These are phyloP conservation scores for Zhuliangozyma blackwelliae DNA, from an alignment of 1,139 yeast species.

Conservation along the genomic window DNA sequence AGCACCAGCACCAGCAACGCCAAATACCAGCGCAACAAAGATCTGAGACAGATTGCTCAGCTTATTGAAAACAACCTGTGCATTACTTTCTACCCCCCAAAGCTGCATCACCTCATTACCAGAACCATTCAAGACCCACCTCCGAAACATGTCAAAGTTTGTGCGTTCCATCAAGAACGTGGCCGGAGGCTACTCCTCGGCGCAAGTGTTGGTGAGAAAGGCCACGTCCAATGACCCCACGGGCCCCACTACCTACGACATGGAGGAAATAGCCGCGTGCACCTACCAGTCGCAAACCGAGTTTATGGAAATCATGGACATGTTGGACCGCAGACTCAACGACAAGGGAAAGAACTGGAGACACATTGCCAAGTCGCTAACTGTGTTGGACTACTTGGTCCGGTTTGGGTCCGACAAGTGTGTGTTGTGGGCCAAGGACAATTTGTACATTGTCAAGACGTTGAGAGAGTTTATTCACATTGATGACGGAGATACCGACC, in stretches of 20 bases:
- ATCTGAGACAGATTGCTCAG: too few relatives aligned
- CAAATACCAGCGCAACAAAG: too few relatives aligned
- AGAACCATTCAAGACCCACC: too few relatives aligned
- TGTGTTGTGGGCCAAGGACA: constrained; percentile 91
- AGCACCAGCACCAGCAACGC: too few relatives aligned
- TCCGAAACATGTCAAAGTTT: constrained; percentile 60
- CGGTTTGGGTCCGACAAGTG: constrained; percentile 88
- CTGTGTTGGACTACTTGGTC: constrained; percentile 83
- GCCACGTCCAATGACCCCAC: constrained; percentile 89
- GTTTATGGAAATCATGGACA: constrained; percentile 89
- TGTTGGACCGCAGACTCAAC: constrained; percentile 87
- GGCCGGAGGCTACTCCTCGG: constrained; percentile 84
- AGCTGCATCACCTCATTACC: too few relatives aligned
- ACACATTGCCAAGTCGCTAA: constrained; percentile 87
- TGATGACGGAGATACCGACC: constrained; percentile 79
- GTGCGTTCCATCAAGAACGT: constrained; percentile 90
- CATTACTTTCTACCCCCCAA: too few relatives aligned
- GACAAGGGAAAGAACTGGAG: constrained; percentile 99
- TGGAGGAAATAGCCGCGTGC: constrained; percentile 79
- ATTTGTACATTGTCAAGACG: constrained; percentile 84
- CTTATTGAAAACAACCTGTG: too few relatives aligned
- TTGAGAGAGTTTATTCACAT: constrained; percentile 83
- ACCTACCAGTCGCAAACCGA: constrained; percentile 73
- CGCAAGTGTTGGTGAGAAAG: constrained; percentile 84
- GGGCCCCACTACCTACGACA: constrained; percentile 77